phyloP scores from a whole-genome alignment of 2,329 filamentous ascomycete genomes.

The Apiospora malaysiana region DNA sequence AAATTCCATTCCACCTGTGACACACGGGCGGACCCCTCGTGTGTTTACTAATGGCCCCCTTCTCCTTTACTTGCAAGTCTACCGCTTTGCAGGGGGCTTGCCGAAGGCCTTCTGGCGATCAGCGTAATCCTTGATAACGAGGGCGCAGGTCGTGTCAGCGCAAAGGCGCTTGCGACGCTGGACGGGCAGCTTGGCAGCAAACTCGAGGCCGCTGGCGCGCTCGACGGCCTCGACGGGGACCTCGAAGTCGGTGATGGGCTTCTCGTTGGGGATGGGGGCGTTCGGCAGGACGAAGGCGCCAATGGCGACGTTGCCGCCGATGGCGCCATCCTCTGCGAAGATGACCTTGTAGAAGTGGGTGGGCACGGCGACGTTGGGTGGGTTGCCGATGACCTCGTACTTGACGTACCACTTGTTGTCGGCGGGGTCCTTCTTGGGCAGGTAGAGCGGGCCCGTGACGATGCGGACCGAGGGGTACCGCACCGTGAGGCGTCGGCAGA shows the following conservation, averaged over 20 bases:
- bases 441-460: constrained; percentile 91
- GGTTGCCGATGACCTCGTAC: constrained; percentile 94
- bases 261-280: constrained; percentile 83
- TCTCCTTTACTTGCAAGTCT: not conserved
- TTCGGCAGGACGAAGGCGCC: constrained; percentile 97
- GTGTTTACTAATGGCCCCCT: not conserved
- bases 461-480: constrained; percentile 87
- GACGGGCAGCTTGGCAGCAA: constrained; percentile 78
- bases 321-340: constrained; percentile 83
- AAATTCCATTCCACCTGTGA: not conserved
- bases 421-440: constrained; percentile 78
- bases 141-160: constrained; percentile 81
- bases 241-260: constrained; percentile 89
- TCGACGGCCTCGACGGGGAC: constrained; percentile 93
- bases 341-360: constrained; percentile 99
- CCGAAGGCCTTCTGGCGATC: constrained; percentile 65
- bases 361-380: constrained; percentile 92
- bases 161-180: constrained; percentile 81
- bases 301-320: constrained; percentile 73
- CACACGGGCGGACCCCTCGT: not conserved
- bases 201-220: constrained; percentile 89
- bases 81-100: constrained; percentile 41
- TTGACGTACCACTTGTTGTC: constrained; percentile 96
- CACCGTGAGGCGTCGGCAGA: constrained; percentile 82
- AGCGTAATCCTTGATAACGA: constrained; percentile 82